Percentiles rank a stretch among this genome's conserved stretches.
Evolutionary conservation across 768 basidiomycete genomes (phyloP).

Genomic region (Sporobolomyces pararoseus): DNA sequence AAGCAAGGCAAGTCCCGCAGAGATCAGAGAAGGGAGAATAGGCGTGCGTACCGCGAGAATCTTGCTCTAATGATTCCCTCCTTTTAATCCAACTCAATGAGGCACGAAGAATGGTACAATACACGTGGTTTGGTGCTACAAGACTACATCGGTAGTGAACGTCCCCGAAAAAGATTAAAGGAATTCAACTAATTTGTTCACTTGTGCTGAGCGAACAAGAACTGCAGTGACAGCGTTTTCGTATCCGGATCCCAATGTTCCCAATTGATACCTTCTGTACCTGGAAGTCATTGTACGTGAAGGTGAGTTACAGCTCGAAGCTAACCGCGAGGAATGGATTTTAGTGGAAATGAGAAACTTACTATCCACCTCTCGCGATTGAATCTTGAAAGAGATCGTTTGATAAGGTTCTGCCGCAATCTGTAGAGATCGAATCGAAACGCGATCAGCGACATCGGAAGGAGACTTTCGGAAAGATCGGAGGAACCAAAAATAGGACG

Average conservation of each 20-base stretch:
- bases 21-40: not conserved
- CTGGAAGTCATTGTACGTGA: not conserved
- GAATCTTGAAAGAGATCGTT: slow-evolving; percentile 98
- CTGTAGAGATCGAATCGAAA: slow-evolving; percentile 51
- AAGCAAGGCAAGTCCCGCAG: too few species aligned
- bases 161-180: not conserved
- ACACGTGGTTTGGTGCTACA: not conserved
- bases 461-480: too few species aligned
- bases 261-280: slow-evolving; percentile 57
- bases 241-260: slow-evolving; percentile 99
- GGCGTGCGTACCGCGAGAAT: not conserved
- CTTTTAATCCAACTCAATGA: too few species aligned
- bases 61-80: not conserved
- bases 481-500: not conserved
- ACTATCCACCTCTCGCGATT: slow-evolving; percentile 77
- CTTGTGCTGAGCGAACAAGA: slow-evolving; percentile 64
- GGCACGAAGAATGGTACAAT: not conserved
- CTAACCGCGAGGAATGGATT: slow-evolving; percentile 52
- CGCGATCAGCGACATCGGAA: too few species aligned
- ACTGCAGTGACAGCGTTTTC: slow-evolving; percentile 90
- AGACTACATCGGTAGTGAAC: not conserved
- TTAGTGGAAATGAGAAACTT: slow-evolving; percentile 45
- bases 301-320: slow-evolving; percentile 53
- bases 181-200: not conserved
- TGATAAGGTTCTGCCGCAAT: slow-evolving; percentile 99